These are phyloP conservation scores for Boletus reticulatus DNA, from an alignment of 768 basidiomycete species.

Conservation along the genomic window DNA sequence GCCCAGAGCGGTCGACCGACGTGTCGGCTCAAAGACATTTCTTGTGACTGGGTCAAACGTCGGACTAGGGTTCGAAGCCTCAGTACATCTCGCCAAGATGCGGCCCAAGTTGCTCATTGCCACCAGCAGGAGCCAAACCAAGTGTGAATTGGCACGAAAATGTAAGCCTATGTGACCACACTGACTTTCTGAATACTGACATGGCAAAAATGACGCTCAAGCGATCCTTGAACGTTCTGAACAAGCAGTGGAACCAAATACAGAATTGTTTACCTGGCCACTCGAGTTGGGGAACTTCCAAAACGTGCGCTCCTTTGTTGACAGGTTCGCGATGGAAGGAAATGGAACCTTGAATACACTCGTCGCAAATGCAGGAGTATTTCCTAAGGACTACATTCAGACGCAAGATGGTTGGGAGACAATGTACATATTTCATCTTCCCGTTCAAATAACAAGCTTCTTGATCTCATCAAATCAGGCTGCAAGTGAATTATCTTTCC, in stretches of 20 bases:
- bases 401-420: too few relatives aligned
- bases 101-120: conserved; percentile 30
- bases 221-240: conserved; percentile 18
- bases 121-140: conserved; percentile 32
- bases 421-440: too few relatives aligned
- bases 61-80: conserved; percentile 34
- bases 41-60: conserved; percentile 51
- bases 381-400: not conserved
- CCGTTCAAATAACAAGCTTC: not conserved
- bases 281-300: conserved; percentile 35
- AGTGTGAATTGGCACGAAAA: conserved; percentile 22
- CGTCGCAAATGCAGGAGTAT: conserved; percentile 32
- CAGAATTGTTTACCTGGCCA: conserved; percentile 26
- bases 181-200: not conserved
- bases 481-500: conserved; percentile 37
- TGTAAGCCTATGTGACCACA: conserved; percentile 6
- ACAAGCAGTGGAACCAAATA: conserved; percentile 5
- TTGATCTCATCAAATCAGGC: conserved; percentile 14
- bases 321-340: conserved; percentile 26
- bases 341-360: conserved; percentile 26
- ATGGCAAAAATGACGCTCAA: not conserved
- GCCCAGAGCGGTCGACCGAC: conserved; percentile 12
- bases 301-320: conserved; percentile 31
- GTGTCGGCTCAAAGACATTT: conserved; percentile 47
- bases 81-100: conserved; percentile 33